phyloP scores from a whole-genome alignment of 257 asterid species.

The Solanum infundibuliforme region DNA sequence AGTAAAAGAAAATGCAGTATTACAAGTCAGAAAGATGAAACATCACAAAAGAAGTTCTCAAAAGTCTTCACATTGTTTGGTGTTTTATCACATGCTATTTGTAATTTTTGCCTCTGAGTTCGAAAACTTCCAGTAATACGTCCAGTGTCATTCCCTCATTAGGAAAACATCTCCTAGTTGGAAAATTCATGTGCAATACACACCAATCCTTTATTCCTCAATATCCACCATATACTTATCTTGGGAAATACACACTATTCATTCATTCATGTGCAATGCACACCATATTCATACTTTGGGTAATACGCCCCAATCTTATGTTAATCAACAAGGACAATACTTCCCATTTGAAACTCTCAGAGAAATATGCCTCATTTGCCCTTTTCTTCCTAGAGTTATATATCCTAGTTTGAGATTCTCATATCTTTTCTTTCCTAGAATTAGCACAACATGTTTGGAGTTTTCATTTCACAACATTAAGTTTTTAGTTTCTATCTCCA shows the following conservation, averaged over 20 bases:
- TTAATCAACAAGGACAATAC: background rate
- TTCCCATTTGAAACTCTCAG: background rate
- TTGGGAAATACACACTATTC: background rate
- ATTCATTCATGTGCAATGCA: too few species aligned
- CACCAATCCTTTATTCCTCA: too few species aligned
- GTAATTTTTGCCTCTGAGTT: background rate
- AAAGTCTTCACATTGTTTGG: background rate
- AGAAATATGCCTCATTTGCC: rapidly evolving
- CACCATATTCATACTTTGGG: background rate
- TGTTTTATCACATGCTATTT: background rate
- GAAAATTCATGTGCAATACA: too few species aligned
- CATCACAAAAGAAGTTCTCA: background rate
- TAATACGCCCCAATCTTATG: background rate
- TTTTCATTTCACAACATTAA: rapidly evolving
- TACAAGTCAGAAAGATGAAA: background rate
- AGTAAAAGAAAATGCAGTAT: too few species aligned
- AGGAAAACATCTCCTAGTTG: too few species aligned
- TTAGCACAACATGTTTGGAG: background rate
- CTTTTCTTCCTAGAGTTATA: background rate
- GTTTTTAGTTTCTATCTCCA: background rate
- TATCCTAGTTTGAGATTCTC: background rate
- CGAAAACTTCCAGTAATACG: too few species aligned
- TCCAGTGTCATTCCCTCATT: too few species aligned
- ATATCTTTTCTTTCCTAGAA: background rate
- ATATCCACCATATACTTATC: background rate